Evolutionary conservation across 345 rosid species (phyloP).

Genomic region (Heritiera fomes): DNA sequence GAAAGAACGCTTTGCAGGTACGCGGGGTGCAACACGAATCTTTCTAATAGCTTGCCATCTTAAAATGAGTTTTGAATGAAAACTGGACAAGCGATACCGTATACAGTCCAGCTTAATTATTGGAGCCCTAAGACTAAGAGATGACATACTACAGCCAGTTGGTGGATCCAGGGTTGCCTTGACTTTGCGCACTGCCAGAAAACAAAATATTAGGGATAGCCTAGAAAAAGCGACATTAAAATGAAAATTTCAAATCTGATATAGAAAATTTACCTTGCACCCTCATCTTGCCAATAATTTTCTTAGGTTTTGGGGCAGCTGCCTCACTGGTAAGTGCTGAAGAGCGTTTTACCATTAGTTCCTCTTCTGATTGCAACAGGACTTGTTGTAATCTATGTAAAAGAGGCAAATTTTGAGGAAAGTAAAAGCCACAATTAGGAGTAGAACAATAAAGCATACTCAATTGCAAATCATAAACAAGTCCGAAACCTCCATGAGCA

Average conservation of each 20-base stretch:
- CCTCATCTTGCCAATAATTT: constrained; percentile 84
- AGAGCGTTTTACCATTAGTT: constrained; percentile 63
- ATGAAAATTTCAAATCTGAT: constrained; percentile 14
- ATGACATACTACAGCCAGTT: constrained; percentile 78
- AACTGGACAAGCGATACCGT: constrained; percentile 58
- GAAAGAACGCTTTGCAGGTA: constrained; percentile 70
- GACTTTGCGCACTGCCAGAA: constrained; percentile 77
- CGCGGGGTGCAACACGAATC: constrained; percentile 53
- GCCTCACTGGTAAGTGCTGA: constrained; percentile 62
- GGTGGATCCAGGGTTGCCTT: constrained; percentile 76
- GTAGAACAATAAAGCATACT: constrained; percentile 7
- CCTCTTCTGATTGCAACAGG: constrained; percentile 95
- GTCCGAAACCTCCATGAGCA: constrained; percentile 9
- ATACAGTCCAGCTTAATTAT: constrained; percentile 56
- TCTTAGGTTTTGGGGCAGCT: constrained; percentile 73
- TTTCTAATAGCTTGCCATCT: constrained; percentile 78
- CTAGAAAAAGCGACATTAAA: constrained; percentile 17
- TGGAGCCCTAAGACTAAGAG: constrained; percentile 59
- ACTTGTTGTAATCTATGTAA: constrained; percentile 64
- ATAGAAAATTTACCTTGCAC: constrained; percentile 72
- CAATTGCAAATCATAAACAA: not conserved
- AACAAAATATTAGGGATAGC: constrained; percentile 25
- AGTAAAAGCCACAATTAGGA: constrained; percentile 20
- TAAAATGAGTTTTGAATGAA: constrained; percentile 56
- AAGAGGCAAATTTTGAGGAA: constrained; percentile 20